Evolutionary conservation across 352 stramenopile species (phyloP).

Genomic region (Aphanomyces stellatus): DNA sequence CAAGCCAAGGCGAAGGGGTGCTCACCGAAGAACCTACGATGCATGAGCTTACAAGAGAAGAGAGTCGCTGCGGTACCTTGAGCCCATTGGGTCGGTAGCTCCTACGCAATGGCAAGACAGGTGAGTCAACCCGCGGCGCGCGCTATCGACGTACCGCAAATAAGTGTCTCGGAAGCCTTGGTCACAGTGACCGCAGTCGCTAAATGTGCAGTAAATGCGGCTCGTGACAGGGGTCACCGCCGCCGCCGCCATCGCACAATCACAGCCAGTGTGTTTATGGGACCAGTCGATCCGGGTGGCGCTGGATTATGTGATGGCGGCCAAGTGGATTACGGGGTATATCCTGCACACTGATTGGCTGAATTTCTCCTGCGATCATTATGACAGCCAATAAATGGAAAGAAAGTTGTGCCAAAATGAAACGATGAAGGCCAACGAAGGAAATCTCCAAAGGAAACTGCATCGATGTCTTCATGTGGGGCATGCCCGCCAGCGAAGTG

Average conservation of each 20-base stretch:
- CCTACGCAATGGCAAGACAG: too few species aligned
- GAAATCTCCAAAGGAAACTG: too few species aligned
- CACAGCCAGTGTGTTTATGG: not conserved
- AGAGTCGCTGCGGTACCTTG: not conserved
- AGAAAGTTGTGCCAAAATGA: too few species aligned
- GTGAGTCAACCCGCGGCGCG: too few species aligned
- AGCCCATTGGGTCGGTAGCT: constrained; percentile 3
- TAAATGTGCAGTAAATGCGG: not conserved
- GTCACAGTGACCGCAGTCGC: not conserved
- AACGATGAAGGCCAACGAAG: too few species aligned
- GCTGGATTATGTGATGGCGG: not conserved
- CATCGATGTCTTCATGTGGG: too few species aligned
- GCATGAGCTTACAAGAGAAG: not conserved
- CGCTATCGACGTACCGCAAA: not conserved
- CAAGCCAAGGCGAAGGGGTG: not conserved
- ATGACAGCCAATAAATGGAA: not conserved
- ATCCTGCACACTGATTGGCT: not conserved
- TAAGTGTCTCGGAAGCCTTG: not conserved
- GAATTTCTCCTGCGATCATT: not conserved
- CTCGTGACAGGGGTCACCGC: not conserved
- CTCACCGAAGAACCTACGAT: not conserved
- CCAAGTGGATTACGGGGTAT: not conserved
- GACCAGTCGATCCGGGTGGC: not conserved
- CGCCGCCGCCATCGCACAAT: not conserved
- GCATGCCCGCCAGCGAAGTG: too few species aligned